Conservation (phyloP, 1,139 yeast genomes). For the Trichomonascaceae sp. region DNA sequence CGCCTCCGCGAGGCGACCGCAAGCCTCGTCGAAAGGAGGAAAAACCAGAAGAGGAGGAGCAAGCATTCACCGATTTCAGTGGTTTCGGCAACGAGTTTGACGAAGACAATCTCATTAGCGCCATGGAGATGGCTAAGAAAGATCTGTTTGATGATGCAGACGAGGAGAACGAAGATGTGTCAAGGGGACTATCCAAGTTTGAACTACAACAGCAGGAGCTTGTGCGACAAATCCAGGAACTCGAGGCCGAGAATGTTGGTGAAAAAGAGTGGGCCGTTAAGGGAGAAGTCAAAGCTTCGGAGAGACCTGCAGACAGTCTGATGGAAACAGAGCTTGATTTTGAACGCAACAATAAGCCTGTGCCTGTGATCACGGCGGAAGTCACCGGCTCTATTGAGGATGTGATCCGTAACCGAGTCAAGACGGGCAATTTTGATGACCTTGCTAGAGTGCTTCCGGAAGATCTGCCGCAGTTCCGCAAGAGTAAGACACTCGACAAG, state of each 20-base stretch:
- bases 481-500: constrained; percentile 40
- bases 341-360: constrained; percentile 68
- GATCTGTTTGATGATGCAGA: constrained; percentile 43
- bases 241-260: constrained; percentile 80
- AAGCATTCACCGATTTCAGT: constrained; percentile 35
- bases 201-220: constrained; percentile 74
- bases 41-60: constrained; percentile 23
- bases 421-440: constrained; percentile 69
- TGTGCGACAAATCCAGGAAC: constrained; percentile 58
- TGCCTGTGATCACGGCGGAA: constrained; percentile 86
- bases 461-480: constrained; percentile 40
- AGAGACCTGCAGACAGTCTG: constrained; percentile 75
- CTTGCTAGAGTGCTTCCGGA: constrained; percentile 61
- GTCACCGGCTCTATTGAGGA: constrained; percentile 80
- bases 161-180: constrained; percentile 25
- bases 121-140: constrained; percentile 40
- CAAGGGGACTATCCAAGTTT: constrained; percentile 46
- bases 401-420: constrained; percentile 68
- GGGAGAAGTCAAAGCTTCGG: constrained; percentile 78
- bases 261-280: constrained; percentile 90
- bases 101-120: constrained; percentile 35
- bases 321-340: constrained; percentile 51
- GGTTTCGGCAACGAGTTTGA: constrained; percentile 52
- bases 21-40: constrained; percentile 15
- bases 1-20: constrained; percentile 12